Conservation (phyloP, 306 rosid genomes). For the Lathyrus sativus region DNA sequence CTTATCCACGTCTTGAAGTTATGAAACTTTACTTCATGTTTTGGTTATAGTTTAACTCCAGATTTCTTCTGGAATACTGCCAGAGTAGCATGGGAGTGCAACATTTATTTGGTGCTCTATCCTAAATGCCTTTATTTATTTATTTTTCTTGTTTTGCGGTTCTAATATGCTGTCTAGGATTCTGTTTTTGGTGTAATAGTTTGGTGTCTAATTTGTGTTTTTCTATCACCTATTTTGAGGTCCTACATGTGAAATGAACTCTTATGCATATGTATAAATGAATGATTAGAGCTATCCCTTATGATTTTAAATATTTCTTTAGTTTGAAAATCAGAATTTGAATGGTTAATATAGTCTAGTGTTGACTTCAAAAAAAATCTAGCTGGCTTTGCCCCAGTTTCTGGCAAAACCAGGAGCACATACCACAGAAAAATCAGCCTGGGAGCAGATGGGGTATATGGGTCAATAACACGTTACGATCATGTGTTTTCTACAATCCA, state of each 20-base stretch:
- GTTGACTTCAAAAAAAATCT: slow-evolving; percentile 32
- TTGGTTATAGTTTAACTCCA: not conserved
- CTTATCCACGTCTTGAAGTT: slow-evolving; percentile 14
- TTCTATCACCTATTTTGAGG: not conserved
- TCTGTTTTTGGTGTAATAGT: slow-evolving; percentile 14
- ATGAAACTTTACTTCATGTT: slow-evolving; percentile 1
- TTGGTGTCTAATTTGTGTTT: not conserved
- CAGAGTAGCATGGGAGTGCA: slow-evolving; percentile 17
- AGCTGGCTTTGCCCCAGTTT: slow-evolving; percentile 23
- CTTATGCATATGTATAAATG: slow-evolving; percentile 18
- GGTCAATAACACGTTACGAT: slow-evolving; percentile 15
- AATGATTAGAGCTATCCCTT: slow-evolving; percentile 6
- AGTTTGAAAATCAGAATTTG: slow-evolving; percentile 3
- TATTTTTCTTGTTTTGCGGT: slow-evolving; percentile 9
- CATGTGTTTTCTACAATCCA: slow-evolving; percentile 30
- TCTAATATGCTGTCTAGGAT: slow-evolving; percentile 27
- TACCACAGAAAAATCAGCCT: not conserved
- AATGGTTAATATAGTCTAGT: slow-evolving; percentile 13
- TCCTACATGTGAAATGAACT: slow-evolving; percentile 29
- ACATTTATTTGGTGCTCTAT: slow-evolving; percentile 14
- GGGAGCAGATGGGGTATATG: slow-evolving; percentile 34
- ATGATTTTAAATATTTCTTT: not conserved
- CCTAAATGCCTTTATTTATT: slow-evolving; percentile 7
- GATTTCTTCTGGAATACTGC: slow-evolving; percentile 27
- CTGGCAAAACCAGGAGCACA: slow-evolving; percentile 2